Evolutionary conservation across 2,329 filamentous ascomycete species (phyloP).

Genomic region (Trichoderma aggressivum): DNA sequence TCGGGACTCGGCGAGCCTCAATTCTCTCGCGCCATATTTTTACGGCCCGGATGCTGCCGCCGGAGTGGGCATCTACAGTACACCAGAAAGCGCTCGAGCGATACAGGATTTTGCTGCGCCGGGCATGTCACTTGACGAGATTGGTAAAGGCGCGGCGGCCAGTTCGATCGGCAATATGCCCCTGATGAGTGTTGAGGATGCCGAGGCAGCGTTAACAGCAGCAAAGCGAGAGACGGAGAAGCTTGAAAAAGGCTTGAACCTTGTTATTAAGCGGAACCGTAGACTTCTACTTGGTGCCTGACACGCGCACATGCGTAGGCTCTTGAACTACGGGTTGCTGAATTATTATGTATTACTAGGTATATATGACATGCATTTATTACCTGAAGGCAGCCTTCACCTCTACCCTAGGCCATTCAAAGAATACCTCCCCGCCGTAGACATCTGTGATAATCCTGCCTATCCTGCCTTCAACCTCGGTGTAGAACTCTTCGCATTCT

Average conservation of each 20-base stretch:
- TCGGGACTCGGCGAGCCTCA: slow-evolving; percentile 49
- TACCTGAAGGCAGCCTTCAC: slow-evolving; percentile 56
- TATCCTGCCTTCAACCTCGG: slow-evolving; percentile 59
- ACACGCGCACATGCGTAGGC: neutral
- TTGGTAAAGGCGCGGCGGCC: slow-evolving; percentile 29
- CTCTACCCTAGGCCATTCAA: slow-evolving; percentile 64
- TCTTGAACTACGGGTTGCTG: neutral
- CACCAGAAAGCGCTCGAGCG: slow-evolving; percentile 35
- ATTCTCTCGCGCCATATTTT: slow-evolving; percentile 55
- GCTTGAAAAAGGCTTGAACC: slow-evolving; percentile 59
- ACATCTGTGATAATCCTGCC: slow-evolving; percentile 58
- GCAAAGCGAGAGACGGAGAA: slow-evolving; percentile 59
- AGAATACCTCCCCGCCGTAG: slow-evolving; percentile 61
- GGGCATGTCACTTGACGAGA: slow-evolving; percentile 29
- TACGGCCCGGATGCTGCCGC: slow-evolving; percentile 46
- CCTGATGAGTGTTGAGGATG: slow-evolving; percentile 60
- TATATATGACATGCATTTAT: neutral
- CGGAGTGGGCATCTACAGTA: slow-evolving; percentile 44
- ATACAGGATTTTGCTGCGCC: slow-evolving; percentile 35
- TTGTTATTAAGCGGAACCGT: slow-evolving; percentile 58
- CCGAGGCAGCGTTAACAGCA: slow-evolving; percentile 52
- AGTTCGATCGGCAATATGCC: slow-evolving; percentile 44
- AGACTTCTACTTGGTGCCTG: slow-evolving; percentile 44
- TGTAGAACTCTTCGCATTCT: slow-evolving; percentile 62
- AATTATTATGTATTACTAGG: neutral